These are phyloP conservation scores for Lactarius sp. DNA, from an alignment of 768 basidiomycete genomes.

Conservation along the genomic window DNA sequence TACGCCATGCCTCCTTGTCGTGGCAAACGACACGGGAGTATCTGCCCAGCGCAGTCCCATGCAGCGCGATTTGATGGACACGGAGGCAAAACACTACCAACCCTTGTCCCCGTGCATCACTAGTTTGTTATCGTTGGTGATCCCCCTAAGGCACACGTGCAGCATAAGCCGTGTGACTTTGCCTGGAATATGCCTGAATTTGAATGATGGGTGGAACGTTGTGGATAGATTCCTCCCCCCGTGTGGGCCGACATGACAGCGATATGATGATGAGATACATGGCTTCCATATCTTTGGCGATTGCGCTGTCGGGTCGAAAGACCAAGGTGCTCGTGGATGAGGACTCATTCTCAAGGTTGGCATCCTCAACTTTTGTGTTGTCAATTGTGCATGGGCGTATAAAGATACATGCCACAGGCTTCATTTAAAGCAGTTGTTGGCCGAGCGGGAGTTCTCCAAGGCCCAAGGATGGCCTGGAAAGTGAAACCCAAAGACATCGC, in stretches of 20 bases:
- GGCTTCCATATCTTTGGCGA: no score
- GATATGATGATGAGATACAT: no score
- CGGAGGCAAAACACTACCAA: background rate
- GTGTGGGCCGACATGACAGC: background rate
- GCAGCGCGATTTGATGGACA: background rate
- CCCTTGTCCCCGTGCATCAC: background rate
- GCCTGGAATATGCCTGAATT: background rate
- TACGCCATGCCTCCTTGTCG: background rate
- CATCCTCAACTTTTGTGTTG: no score
- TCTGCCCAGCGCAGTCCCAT: background rate
- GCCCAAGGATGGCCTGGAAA: background rate
- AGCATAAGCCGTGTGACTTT: background rate
- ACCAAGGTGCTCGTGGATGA: no score
- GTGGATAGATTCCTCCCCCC: background rate
- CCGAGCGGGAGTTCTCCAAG: no score
- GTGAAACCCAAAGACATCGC: background rate
- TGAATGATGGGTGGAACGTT: conserved; percentile 2
- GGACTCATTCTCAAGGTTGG: no score
- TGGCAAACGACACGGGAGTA: background rate
- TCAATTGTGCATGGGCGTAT: no score
- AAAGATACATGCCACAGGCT: no score
- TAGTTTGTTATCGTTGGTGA: background rate
- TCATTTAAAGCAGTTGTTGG: no score
- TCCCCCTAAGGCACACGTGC: no score
- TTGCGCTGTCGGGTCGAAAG: no score